Conservation (phyloP, 441 rosid genomes). For the Metrosideros polymorpha region DNA sequence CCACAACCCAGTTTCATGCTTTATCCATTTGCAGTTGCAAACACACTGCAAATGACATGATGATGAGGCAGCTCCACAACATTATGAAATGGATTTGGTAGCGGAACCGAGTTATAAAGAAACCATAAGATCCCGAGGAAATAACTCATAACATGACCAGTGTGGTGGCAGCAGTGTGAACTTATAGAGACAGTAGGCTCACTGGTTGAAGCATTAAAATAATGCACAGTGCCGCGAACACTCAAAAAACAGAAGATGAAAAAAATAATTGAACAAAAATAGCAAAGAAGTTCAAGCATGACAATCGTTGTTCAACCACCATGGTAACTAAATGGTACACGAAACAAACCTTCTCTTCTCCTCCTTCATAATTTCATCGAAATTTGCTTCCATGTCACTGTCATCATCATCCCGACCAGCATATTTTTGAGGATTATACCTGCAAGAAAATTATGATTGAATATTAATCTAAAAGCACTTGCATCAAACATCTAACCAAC, state of each 20-base stretch:
- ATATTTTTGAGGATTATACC: slow-evolving; percentile 21
- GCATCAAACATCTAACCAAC: background rate
- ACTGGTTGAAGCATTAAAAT: background rate
- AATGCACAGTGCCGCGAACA: background rate
- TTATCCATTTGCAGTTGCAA: background rate
- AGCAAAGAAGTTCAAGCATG: background rate
- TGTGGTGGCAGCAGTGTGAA: background rate
- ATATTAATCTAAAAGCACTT: background rate
- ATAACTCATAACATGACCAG: background rate
- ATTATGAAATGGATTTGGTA: background rate
- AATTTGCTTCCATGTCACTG: slow-evolving; percentile 81
- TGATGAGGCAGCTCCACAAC: background rate
- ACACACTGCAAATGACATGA: background rate
- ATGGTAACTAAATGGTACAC: background rate
- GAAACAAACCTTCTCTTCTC: slow-evolving; percentile 59
- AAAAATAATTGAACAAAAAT: background rate
- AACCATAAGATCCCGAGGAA: background rate
- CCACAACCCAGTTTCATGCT: background rate
- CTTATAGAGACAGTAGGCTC: background rate
- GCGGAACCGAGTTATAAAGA: background rate
- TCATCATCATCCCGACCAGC: slow-evolving; percentile 39
- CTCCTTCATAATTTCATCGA: slow-evolving; percentile 63
- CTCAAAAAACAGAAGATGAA: background rate
- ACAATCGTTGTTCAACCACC: background rate
- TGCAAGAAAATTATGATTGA: background rate